Evolutionary conservation across 768 basidiomycete species (phyloP).

Genomic region (Pisolithus marmoratus): DNA sequence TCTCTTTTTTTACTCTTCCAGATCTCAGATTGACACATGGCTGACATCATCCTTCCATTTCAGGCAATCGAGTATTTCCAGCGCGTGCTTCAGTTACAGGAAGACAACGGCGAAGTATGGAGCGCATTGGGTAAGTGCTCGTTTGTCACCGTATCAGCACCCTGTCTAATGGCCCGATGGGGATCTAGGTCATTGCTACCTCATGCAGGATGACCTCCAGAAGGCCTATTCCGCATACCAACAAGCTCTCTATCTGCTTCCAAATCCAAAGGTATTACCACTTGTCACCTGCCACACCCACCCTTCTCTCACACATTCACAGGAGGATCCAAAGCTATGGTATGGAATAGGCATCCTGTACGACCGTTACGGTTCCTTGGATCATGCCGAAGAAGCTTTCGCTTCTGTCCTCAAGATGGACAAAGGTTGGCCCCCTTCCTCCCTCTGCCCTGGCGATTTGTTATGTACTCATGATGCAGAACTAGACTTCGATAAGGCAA

Average conservation of each 20-base stretch:
- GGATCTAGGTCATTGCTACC: constrained; percentile 82
- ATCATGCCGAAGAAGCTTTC: constrained; percentile 99
- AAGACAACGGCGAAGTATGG: constrained; percentile 99
- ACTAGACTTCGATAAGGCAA: constrained; percentile 93
- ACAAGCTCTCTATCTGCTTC: constrained; percentile 92
- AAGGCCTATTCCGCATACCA: constrained; percentile 99
- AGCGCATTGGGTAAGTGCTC: constrained; percentile 74
- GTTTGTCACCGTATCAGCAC: constrained; percentile 8
- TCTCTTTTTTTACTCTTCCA: constrained; percentile 23
- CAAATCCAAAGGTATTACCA: constrained; percentile 78
- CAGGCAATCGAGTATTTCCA: constrained; percentile 97
- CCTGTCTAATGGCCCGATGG: constrained; percentile 6
- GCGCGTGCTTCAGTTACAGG: constrained; percentile 81
- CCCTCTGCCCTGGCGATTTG: neutral
- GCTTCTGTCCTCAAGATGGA: constrained; percentile 95
- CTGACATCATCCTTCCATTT: constrained; percentile 28
- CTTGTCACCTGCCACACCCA: constrained; percentile 3
- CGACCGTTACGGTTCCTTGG: constrained; percentile 95
- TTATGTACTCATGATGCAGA: constrained; percentile 28
- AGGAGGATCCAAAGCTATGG: constrained; percentile 98
- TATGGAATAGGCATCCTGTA: constrained; percentile 99
- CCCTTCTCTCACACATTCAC: constrained; percentile 7
- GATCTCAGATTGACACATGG: constrained; percentile 28
- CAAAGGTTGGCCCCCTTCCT: constrained; percentile 55
- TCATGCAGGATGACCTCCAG: constrained; percentile 99